phyloP scores from a whole-genome alignment of 495 filamentous ascomycete genomes.

The Podospora anserina region DNA sequence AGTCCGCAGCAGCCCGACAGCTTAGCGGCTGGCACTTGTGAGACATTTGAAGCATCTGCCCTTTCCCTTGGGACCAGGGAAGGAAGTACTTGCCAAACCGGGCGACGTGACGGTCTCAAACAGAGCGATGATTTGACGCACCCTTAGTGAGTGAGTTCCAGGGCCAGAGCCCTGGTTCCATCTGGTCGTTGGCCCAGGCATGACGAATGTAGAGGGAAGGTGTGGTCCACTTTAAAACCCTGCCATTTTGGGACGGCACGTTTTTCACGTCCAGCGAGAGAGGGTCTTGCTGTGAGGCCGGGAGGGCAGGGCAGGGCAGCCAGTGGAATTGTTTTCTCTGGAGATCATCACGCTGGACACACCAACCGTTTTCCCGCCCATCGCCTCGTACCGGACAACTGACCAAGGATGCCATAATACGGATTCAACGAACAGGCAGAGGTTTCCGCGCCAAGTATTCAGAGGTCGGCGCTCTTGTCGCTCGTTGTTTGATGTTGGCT shows the following conservation, averaged over 20 bases:
- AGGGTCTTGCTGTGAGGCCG: background rate
- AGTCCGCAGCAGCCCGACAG: too few relatives aligned
- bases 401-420: constrained; percentile 7
- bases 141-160: constrained; percentile 10
- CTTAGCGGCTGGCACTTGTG: background rate
- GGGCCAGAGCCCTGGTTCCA: too few relatives aligned
- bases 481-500: constrained; percentile 9
- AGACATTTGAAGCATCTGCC: constrained; percentile 4
- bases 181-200: constrained; percentile 19
- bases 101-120: constrained; percentile 30
- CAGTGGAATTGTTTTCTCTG: background rate
- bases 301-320: background rate
- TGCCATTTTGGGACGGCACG: constrained; percentile 11
- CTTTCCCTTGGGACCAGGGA: constrained; percentile 24
- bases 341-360: background rate
- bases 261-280: constrained; percentile 2
- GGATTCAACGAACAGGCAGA: background rate
- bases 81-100: constrained; percentile 12
- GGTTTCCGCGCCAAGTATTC: background rate
- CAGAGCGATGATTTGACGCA: constrained; percentile 17
- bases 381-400: constrained; percentile 1
- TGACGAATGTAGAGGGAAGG: constrained; percentile 8
- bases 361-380: background rate
- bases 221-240: constrained; percentile 8
- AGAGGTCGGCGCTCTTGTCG: constrained; percentile 1